A percentile compares a stretch with the other conserved stretches of the same genome.
Conservation (phyloP, 441 rosid genomes). For the Corymbia calophylla region DNA sequence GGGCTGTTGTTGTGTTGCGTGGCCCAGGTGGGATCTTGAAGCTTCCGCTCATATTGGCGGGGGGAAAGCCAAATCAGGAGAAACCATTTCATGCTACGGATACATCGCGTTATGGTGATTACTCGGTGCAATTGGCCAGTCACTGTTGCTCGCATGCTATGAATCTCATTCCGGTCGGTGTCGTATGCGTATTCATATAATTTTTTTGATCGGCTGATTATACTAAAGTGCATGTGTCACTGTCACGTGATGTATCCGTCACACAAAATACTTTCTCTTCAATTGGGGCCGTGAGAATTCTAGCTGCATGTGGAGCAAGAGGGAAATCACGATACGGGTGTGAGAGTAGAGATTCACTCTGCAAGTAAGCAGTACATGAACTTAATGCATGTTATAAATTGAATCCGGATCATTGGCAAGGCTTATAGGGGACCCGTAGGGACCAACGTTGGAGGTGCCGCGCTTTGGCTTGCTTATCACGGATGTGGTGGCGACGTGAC, state of each 20-base stretch:
- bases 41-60: background rate
- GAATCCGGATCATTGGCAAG: rapidly evolving
- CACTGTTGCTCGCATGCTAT: background rate
- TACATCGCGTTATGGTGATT: background rate
- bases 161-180: background rate
- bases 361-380: background rate
- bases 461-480: no score
- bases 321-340: background rate
- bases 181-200: background rate
- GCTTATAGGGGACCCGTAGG: rapidly evolving
- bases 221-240: rapidly evolving
- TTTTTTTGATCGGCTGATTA: background rate
- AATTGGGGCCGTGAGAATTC: rapidly evolving
- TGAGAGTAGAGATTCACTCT: background rate
- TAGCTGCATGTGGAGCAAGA: background rate
- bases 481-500: no score
- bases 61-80: background rate
- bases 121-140: background rate
- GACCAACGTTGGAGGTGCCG: background rate
- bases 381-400: background rate
- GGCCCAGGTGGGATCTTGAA: background rate
- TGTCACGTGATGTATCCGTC: background rate
- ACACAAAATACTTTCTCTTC: rapidly evolving
- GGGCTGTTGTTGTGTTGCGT: background rate
- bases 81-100: background rate